Percentiles rank a stretch among this genome's conserved stretches.
Conservation (phyloP, 352 stramenopile genomes). For the Phytopythium vexans region DNA sequence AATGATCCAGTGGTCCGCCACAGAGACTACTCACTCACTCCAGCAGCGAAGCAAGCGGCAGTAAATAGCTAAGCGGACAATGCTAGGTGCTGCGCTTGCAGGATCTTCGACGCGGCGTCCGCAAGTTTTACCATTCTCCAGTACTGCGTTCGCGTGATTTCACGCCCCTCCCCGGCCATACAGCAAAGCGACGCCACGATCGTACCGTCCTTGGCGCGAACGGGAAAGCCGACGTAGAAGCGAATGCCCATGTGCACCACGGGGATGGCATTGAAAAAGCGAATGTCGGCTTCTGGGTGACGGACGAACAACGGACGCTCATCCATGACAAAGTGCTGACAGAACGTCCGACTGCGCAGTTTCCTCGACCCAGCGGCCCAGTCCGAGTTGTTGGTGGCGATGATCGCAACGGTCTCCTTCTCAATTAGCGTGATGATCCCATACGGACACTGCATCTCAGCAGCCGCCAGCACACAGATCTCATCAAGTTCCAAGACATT, state of each 20-base stretch:
- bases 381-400: constrained; percentile 23
- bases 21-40: too few relatives aligned
- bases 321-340: constrained; percentile 42
- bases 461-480: constrained; percentile 25
- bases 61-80: too few relatives aligned
- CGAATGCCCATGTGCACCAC: constrained; percentile 17
- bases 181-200: constrained; percentile 29
- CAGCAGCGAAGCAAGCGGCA: too few relatives aligned
- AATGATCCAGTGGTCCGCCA: too few relatives aligned
- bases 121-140: constrained; percentile 29
- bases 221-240: constrained; percentile 36
- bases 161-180: constrained; percentile 22
- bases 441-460: constrained; percentile 21
- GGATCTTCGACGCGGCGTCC: constrained; percentile 18
- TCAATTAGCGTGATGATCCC: constrained; percentile 33
- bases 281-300: constrained; percentile 32
- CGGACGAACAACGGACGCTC: constrained; percentile 27
- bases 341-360: constrained; percentile 33
- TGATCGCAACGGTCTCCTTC: constrained; percentile 17
- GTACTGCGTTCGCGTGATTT: constrained; percentile 36
- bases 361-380: constrained; percentile 26
- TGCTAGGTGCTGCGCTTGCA: constrained; percentile 4
- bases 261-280: constrained; percentile 29
- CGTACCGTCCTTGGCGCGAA: constrained; percentile 9
- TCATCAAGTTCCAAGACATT: constrained; percentile 26